Base-by-base conservation (phyloP, 2,329 filamentous ascomycete species). In the Chaetomium sp. region DNA sequence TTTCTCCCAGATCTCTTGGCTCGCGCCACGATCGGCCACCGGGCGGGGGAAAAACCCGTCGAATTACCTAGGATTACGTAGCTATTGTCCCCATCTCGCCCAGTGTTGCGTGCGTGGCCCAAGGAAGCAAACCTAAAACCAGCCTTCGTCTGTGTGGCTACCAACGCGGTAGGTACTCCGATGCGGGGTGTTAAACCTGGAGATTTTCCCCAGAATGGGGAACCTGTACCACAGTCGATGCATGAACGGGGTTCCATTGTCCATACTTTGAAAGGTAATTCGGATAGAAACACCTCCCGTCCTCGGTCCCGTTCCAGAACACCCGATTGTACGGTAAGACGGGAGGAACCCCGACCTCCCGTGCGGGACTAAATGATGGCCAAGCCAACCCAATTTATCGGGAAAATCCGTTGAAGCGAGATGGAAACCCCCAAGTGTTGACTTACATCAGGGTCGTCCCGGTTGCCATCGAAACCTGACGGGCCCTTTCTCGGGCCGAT, bases 331-430 rank as follows among this genome's bases (percentile, higher is more conserved):
- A 12, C 33, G 33, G 51, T 55, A 38, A 45, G 13, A 23, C 29
- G 53, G 60, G 29, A 35, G 3, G 27, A 25, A 29, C 51, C 31
- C 45, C 23, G 53, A 51, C 31, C 31, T 49, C 60, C 45, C 31
- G 23, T 31, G 53, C 47, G 61, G 47, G 53, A 57, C 57, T 25
- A 54, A 54, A 23, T 25, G 23, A 54, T 31, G 33, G 23, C 3
- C 58, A 7, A 54, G 23, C n/a, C 33, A 27, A 9, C 12, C 29
- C 57, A 27, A 59, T 51, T 38, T 59, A 38, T 31, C 57, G 45
- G 45, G 45, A 27, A 38, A 38, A 25, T 51, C 3, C 21, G 13
- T 35, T 27, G 21, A 54, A 21, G 29, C 33, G 58, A 53, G 33
- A 53, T 4, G 3, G 4, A 13, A 54, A 45, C 16, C 31, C 4